Percentiles rank a stretch among this genome's conserved stretches.
phyloP scores from a whole-genome alignment of 2,329 filamentous ascomycete species.

The Emmonsia crescens region DNA sequence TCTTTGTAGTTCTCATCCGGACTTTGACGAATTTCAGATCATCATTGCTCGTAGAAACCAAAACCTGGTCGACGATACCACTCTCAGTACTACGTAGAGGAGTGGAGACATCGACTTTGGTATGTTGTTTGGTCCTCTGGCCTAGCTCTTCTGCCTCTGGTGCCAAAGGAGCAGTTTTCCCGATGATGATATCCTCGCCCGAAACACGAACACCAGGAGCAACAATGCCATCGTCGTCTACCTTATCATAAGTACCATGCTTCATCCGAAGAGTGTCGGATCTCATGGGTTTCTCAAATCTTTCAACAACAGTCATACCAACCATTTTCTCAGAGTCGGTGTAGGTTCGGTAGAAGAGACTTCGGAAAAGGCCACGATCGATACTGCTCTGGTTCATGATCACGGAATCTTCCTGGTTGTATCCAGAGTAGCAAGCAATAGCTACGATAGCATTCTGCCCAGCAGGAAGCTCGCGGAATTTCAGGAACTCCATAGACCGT shows the following conservation, averaged over 20 bases:
- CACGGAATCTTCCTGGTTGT: conserved; percentile 99
- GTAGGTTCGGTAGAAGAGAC: conserved; percentile 95
- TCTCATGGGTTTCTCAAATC: conserved; percentile 90
- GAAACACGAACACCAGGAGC: conserved; percentile 89
- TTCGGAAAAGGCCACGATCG: conserved; percentile 92
- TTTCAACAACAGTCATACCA: conserved; percentile 82
- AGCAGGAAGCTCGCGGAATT: conserved; percentile 92
- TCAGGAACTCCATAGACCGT: conserved; percentile 95
- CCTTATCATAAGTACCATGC: conserved; percentile 92
- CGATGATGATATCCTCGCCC: conserved; percentile 97
- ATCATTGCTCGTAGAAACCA: conserved; percentile 89
- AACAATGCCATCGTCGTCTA: conserved; percentile 92
- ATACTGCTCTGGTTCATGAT: conserved; percentile 99
- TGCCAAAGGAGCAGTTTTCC: conserved; percentile 91
- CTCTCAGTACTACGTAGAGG: conserved; percentile 91
- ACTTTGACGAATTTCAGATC: conserved; percentile 96
- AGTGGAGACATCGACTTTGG: conserved; percentile 91
- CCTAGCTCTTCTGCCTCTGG: conserved; percentile 89
- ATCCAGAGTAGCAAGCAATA: conserved; percentile 93
- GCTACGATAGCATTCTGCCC: conserved; percentile 98
- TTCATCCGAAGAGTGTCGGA: conserved; percentile 83
- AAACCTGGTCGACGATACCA: conserved; percentile 87
- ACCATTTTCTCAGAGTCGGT: conserved; percentile 95
- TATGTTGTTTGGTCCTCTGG: conserved; percentile 78
- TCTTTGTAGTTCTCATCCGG: conserved; percentile 90